These are phyloP conservation scores for Psilocybe cyanescens DNA, from an alignment of 768 basidiomycete genomes.

Conservation along the genomic window DNA sequence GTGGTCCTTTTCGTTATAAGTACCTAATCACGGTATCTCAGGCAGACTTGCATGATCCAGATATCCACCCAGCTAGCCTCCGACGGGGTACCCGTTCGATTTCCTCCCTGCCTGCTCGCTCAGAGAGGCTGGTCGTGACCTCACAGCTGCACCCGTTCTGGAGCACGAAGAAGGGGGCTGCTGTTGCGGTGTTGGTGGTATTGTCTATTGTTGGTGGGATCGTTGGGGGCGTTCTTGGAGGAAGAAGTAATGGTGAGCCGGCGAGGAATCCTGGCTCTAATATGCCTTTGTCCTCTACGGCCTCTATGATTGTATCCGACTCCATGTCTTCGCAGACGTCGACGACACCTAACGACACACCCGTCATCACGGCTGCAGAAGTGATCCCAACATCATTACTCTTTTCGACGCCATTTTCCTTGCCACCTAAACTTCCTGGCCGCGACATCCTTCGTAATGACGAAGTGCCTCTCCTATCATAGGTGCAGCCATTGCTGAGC, in stretches of 20 bases:
- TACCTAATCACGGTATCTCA: not conserved
- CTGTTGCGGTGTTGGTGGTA: constrained; percentile 17
- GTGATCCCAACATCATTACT: not conserved
- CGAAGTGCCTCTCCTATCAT: too few species aligned
- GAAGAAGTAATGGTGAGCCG: not conserved
- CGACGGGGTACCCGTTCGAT: not conserved
- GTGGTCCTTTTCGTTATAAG: not conserved
- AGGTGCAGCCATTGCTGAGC: too few species aligned
- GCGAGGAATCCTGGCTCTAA: not conserved
- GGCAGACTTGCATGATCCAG: constrained; percentile 7
- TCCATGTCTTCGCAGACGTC: not conserved
- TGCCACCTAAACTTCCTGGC: too few species aligned
- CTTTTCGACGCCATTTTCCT: too few species aligned
- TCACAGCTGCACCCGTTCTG: constrained; percentile 26
- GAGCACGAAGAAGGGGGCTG: constrained; percentile 24
- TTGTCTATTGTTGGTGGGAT: constrained; percentile 25
- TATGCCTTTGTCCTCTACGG: not conserved
- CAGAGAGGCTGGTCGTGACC: constrained; percentile 18
- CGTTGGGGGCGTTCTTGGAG: constrained; percentile 28
- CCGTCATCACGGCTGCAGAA: not conserved
- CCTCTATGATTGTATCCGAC: not conserved
- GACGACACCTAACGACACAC: not conserved
- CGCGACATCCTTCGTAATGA: too few species aligned
- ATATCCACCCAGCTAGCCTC: not conserved
- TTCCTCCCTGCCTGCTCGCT: not conserved